Evolutionary conservation across 306 rosid species (phyloP).

Genomic region (Cucumis sativus): Cucumber_9930_V3 NC_026658.2:2773501-2774000

Average conservation of each 20-base stretch:
- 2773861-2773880: not conserved
- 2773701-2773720: no score
- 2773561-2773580: no score
- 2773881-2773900: not conserved
- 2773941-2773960: not conserved
- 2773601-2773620: no score
- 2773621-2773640: no score
- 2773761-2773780: not conserved
- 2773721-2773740: not conserved
- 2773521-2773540: no score
- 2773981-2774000: not conserved
- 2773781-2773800: no score
- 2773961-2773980: not conserved
- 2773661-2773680: no score
- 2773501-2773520: no score
- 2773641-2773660: no score
- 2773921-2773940: not conserved
- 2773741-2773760: not conserved
- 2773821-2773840: not conserved
- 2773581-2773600: no score
- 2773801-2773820: not conserved
- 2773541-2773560: no score
- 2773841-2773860: not conserved
- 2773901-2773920: not conserved
- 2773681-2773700: no score